A percentile compares a stretch with the other conserved stretches of the same genome.
Evolutionary conservation across 768 basidiomycete genomes (phyloP).

Genomic region (Tulasnella sp.): DNA sequence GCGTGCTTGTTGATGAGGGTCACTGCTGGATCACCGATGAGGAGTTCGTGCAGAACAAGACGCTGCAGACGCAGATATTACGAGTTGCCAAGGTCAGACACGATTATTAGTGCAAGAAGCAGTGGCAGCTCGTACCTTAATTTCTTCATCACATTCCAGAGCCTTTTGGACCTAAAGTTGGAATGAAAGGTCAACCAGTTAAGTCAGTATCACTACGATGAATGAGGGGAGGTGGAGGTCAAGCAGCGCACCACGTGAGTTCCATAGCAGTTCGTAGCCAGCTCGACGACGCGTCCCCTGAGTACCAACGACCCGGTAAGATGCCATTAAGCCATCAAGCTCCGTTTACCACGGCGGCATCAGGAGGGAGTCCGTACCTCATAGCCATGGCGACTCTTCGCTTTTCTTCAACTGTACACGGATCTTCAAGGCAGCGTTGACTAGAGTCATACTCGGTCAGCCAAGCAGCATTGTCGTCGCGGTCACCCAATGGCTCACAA

Average conservation of each 20-base stretch:
- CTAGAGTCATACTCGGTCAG: background rate
- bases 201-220: background rate
- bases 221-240: background rate
- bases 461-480: background rate
- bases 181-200: background rate
- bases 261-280: constrained; percentile 87
- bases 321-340: background rate
- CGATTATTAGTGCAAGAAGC: no score
- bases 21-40: constrained; percentile 81
- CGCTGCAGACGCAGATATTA: constrained; percentile 42
- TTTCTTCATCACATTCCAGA: constrained; percentile 87
- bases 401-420: constrained; percentile 71
- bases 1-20: constrained; percentile 90
- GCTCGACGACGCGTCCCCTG: constrained; percentile 81
- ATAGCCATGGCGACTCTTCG: constrained; percentile 84
- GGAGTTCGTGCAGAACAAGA: constrained; percentile 80
- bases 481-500: background rate
- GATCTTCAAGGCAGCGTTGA: constrained; percentile 82
- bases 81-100: background rate
- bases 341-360: background rate
- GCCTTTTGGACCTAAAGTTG: constrained; percentile 67
- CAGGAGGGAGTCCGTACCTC: constrained; percentile 54
- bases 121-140: constrained; percentile 47
- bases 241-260: constrained; percentile 62
- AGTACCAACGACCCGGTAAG: background rate